Conservation (phyloP, 129 eudicot genomes). For the Calendula officinalis region DNA sequence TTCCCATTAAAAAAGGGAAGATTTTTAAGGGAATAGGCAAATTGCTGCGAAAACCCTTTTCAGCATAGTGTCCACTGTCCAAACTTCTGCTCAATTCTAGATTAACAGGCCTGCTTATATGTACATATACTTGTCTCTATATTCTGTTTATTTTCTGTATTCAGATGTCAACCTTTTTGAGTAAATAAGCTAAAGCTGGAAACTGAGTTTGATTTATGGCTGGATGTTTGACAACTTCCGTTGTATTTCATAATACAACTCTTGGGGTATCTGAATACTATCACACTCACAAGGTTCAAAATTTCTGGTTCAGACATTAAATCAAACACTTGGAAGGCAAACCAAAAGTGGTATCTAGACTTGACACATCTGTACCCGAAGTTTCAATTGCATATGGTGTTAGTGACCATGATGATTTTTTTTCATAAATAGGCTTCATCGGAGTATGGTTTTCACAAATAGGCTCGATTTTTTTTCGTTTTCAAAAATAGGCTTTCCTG, state of each 20-base stretch:
- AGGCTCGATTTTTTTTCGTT: too few species aligned
- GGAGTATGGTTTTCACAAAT: too few species aligned
- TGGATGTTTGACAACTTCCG: slow-evolving; percentile 28
- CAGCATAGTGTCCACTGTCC: not conserved
- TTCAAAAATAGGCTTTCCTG: too few species aligned
- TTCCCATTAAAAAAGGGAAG: too few species aligned
- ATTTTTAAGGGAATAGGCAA: not conserved
- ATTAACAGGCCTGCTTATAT: slow-evolving; percentile 4
- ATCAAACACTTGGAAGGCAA: slow-evolving; percentile 35
- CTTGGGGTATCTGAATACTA: slow-evolving; percentile 16
- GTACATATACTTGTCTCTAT: too few species aligned
- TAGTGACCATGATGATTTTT: too few species aligned
- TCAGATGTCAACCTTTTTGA: slow-evolving; percentile 1
- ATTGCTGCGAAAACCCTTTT: slow-evolving; percentile 1
- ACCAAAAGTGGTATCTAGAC: slow-evolving; percentile 18
- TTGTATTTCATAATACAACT: slow-evolving; percentile 13
- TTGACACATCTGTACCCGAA: slow-evolving; percentile 15
- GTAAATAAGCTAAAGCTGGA: slow-evolving; percentile 16
- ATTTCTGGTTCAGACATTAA: slow-evolving; percentile 30
- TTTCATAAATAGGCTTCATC: too few species aligned
- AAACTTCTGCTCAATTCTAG: slow-evolving; percentile 18
- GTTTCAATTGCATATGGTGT: slow-evolving; percentile 29
- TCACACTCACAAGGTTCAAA: slow-evolving; percentile 23
- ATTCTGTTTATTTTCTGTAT: slow-evolving; percentile 7
- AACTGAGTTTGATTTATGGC: slow-evolving; percentile 26